These are phyloP conservation scores for Physcomitrellopsis africana DNA, from an alignment of 225 moss, liverwort and hornwort genomes.

Conservation along the genomic window DNA sequence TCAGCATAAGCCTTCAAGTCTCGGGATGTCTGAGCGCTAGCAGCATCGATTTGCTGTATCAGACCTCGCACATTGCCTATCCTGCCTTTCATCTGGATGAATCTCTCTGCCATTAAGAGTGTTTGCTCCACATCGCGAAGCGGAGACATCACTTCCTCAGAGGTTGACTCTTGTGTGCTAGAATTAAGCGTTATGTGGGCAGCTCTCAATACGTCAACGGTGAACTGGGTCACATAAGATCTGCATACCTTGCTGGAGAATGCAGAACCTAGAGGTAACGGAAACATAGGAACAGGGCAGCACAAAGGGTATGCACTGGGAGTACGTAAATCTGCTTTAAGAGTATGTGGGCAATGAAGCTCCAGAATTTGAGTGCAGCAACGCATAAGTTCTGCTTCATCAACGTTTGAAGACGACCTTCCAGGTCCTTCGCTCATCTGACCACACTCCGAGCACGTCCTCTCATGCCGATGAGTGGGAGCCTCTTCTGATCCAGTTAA, in stretches of 20 bases:
- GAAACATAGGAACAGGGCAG: conserved; percentile 30
- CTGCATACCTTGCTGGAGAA: conserved; percentile 32
- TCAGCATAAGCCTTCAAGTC: conserved; percentile 35
- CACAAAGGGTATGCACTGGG: conserved; percentile 44
- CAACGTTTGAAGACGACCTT: conserved; percentile 11
- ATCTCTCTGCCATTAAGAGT: conserved; percentile 36
- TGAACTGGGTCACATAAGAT: conserved; percentile 34
- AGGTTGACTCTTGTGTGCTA: conserved; percentile 38
- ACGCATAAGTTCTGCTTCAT: conserved; percentile 44
- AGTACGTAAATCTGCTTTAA: conserved; percentile 37
- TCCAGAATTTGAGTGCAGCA: conserved; percentile 53
- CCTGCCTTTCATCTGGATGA: conserved; percentile 29
- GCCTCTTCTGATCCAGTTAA: conserved; percentile 44
- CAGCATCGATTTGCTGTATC: conserved; percentile 30
- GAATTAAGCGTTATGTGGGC: conserved; percentile 38
- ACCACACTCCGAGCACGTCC: conserved; percentile 43
- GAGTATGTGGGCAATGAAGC: conserved; percentile 47
- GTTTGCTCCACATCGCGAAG: conserved; percentile 32
- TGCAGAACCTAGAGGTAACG: conserved; percentile 7
- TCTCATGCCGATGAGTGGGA: conserved; percentile 33
- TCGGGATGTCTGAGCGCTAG: conserved; percentile 30
- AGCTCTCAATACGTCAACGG: conserved; percentile 38
- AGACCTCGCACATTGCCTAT: conserved; percentile 24
- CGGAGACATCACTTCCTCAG: conserved; percentile 36
- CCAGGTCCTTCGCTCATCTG: conserved; percentile 22